Percentiles rank a stretch among this genome's conserved stretches.
Evolutionary conservation across 2,329 filamentous ascomycete species (phyloP).

Genomic region (Monosporascus sp.): DNA sequence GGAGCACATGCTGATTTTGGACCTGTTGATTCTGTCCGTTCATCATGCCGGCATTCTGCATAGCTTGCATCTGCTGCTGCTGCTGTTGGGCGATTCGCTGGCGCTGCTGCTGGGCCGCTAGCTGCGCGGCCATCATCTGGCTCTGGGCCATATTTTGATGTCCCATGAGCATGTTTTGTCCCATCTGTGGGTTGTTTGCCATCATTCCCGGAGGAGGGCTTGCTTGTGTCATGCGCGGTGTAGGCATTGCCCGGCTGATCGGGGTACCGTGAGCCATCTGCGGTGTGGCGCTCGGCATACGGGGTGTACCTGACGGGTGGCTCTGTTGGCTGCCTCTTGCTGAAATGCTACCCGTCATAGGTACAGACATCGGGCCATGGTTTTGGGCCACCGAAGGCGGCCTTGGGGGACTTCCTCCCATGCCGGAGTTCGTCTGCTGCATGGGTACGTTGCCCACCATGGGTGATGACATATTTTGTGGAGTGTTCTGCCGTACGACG

Average conservation of each 20-base stretch:
- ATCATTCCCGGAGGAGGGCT: slow-evolving; percentile 58
- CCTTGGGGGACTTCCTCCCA: slow-evolving; percentile 62
- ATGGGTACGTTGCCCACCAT: slow-evolving; percentile 58
- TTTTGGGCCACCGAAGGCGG: slow-evolving; percentile 62
- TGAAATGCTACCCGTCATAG: slow-evolving; percentile 59
- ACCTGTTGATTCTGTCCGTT: slow-evolving; percentile 31
- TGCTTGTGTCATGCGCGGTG: slow-evolving; percentile 57
- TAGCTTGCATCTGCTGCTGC: slow-evolving; percentile 23
- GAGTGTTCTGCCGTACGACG: slow-evolving; percentile 55
- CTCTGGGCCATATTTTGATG: slow-evolving; percentile 31
- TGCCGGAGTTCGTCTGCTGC: slow-evolving; percentile 61
- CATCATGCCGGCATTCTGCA: slow-evolving; percentile 25
- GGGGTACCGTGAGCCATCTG: slow-evolving; percentile 57
- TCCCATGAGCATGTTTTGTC: slow-evolving; percentile 48
- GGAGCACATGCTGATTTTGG: slow-evolving; percentile 34
- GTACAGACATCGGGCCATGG: slow-evolving; percentile 49
- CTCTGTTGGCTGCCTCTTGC: slow-evolving; percentile 62
- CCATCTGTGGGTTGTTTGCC: slow-evolving; percentile 51
- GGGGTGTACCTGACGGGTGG: slow-evolving; percentile 57
- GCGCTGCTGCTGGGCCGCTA: slow-evolving; percentile 37
- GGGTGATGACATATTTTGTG: slow-evolving; percentile 60
- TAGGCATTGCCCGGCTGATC: slow-evolving; percentile 46
- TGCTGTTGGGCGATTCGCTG: slow-evolving; percentile 20
- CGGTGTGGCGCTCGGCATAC: slow-evolving; percentile 56
- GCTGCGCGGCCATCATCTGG: slow-evolving; percentile 37